Base-by-base conservation (phyloP, 441 rosid genomes). In the Brassica hybrid region DNA sequence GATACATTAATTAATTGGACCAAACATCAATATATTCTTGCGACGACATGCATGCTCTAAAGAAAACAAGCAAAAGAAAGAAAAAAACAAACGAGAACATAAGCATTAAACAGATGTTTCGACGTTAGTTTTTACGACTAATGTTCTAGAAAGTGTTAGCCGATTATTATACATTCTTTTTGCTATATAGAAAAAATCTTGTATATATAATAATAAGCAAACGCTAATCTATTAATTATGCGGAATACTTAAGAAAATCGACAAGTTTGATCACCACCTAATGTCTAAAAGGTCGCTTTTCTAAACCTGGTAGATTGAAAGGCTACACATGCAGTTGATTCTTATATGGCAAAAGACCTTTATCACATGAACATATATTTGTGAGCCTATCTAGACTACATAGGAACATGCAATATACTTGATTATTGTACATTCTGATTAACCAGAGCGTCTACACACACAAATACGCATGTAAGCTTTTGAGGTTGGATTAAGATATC, bases 381-480 rank as follows among this genome's bases (percentile, higher is more conserved):
- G 21, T 54, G 59, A 54, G 59, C 23, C 59, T 54, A 17, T 54
- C 59, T 54, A 54, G 58, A 52, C 58, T 16, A 16, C 58, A 52
- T 54, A 54, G 59, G 59, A 54, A 54, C 59, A 54, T 54, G 59
- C 59, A 54, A 54, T 54, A 45, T 45, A 54, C 23, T 54, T 54
- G 58, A 52, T 52, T 52, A 16, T 54, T 54, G 59, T 54, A 54
- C 11, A 17, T 54, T 54, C 58, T 54, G 58, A 54, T 54, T 54
- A 54, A 54, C 58, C 21, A 54, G 12, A 54, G 58, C 58, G 17
- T 52, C 57, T 52, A 52, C 10, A 17, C 75, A 74, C 45, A 65
- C 67, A 67, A 69, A 21, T 75, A 75, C 79, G 63, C 76, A 80
- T 80, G 83, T 75, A 71, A 80, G 69, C 83, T 80, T 75, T 75